A percentile compares a stretch with the other conserved stretches of the same genome.
Conservation (phyloP, 305 asterid genomes). For the Solanum aculeatissimum region DNA sequence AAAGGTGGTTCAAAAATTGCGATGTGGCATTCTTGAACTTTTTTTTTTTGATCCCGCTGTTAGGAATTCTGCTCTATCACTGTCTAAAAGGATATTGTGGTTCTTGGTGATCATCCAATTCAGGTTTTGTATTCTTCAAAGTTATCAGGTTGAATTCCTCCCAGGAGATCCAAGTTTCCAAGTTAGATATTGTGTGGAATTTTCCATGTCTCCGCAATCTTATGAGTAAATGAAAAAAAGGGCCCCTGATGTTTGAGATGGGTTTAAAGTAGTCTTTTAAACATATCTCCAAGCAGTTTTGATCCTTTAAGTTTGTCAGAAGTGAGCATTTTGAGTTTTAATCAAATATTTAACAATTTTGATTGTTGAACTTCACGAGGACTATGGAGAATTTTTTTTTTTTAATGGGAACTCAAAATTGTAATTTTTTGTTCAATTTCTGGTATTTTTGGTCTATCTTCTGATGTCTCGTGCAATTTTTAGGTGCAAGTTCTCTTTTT, state of each 20-base stretch:
- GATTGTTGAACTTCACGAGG: not conserved
- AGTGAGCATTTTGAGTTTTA: not conserved
- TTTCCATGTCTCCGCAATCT: not conserved
- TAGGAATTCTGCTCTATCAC: not conserved
- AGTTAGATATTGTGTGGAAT: not conserved
- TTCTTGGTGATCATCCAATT: not conserved
- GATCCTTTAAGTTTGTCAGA: not conserved
- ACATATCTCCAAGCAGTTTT: not conserved
- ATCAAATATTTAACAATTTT: not conserved
- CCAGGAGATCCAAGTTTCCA: not conserved
- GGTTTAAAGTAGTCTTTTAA: not conserved
- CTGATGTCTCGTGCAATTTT: not conserved
- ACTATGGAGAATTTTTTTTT: not conserved
- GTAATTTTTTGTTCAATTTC: not conserved
- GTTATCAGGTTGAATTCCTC: not conserved
- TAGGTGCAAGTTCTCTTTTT: not conserved
- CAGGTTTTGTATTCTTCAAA: not conserved
- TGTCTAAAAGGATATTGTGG: not conserved
- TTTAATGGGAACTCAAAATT: no score
- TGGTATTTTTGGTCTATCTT: not conserved
- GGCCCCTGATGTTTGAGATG: not conserved
- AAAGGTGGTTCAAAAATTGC: not conserved
- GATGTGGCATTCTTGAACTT: not conserved
- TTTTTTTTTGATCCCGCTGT: not conserved
- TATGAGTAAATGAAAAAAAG: not conserved